Evolutionary conservation across 2,329 filamentous ascomycete species (phyloP).

Genomic region (Amesomyces nigricolor): DNA sequence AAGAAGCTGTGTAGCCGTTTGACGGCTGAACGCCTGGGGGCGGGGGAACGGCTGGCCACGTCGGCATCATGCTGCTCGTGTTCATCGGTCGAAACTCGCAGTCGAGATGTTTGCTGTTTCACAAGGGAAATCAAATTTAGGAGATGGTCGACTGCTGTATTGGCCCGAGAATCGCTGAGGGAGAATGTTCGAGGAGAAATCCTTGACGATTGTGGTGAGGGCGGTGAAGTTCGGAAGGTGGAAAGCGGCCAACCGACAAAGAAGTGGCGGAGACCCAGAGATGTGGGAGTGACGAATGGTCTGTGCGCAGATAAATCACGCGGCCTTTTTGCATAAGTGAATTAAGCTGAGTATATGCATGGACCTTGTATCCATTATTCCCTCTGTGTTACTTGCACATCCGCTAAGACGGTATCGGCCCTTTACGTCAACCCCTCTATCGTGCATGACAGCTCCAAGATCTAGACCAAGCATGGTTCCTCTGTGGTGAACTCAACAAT

Average conservation of each 20-base stretch:
- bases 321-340: too few relatives aligned
- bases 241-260: neutral
- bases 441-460: neutral
- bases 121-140: neutral
- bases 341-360: too few relatives aligned
- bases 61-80: conserved; percentile 30
- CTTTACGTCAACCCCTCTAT: conserved; percentile 7
- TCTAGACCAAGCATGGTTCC: too few relatives aligned
- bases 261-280: conserved; percentile 3
- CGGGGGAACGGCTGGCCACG: conserved; percentile 32
- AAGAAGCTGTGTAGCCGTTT: conserved; percentile 31
- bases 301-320: neutral
- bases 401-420: neutral
- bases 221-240: conserved; percentile 2
- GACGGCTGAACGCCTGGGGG: conserved; percentile 38
- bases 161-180: neutral
- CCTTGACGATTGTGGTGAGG: neutral
- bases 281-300: neutral
- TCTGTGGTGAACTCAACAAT: too few relatives aligned
- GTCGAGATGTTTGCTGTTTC: neutral
- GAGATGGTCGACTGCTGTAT: neutral
- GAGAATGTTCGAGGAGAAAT: neutral
- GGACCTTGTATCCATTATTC: too few relatives aligned
- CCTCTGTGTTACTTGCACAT: too few relatives aligned
- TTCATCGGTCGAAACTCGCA: conserved; percentile 8